Base-by-base conservation (phyloP, 371 early-diverging fungal genomes). In the Mortierella sp. region DNA sequence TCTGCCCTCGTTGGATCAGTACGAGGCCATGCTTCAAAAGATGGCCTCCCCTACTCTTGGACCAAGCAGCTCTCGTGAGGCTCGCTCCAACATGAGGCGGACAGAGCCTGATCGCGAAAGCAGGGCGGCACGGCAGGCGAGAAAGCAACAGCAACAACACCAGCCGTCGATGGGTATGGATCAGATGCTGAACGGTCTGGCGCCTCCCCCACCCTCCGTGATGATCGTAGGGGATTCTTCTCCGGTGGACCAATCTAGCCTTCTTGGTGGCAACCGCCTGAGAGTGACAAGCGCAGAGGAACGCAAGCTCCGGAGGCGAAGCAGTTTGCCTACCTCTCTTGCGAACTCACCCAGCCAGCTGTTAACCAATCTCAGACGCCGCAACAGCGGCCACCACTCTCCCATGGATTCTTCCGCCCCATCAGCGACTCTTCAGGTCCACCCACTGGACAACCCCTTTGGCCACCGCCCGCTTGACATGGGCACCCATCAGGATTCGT, bases 21-120 rank as follows among this genome's bases (percentile, higher is more conserved):
- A 84, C 38, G 85, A 84, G 41, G 85, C 76, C 12, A 84, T 84
- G 85, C 74, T 81, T 51, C 81, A 84, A 32, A 72, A 81, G 71
- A 84, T 84, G 78, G 55, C 85, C 6, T 78, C 79, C 1, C 77
- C 85, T 16, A 56, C 51, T 6, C 75, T 76, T 46, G 78, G 78
- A 11, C 76, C 76, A 16, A 49, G 60, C 70, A 60, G 21, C 51
- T 63, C 65, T 8, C 70, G 46, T 18, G 84, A 83, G 49, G 14
- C 81, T 43, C 75, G 81, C 8, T 35, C 72, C 18, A 70, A 65
- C 24, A 49, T 41, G n/a, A 75, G 77, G 41, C 51, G 81, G 35
- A n/a, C 72, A 14, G 84, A 84, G 29, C 18, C 78, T 32, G 77
- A 77, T 35, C 75, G 75, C 12, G 74, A 77, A 4, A 60, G 16